Conservation (phyloP, 2,329 filamentous ascomycete species). For the Neonectria punicea region DNA sequence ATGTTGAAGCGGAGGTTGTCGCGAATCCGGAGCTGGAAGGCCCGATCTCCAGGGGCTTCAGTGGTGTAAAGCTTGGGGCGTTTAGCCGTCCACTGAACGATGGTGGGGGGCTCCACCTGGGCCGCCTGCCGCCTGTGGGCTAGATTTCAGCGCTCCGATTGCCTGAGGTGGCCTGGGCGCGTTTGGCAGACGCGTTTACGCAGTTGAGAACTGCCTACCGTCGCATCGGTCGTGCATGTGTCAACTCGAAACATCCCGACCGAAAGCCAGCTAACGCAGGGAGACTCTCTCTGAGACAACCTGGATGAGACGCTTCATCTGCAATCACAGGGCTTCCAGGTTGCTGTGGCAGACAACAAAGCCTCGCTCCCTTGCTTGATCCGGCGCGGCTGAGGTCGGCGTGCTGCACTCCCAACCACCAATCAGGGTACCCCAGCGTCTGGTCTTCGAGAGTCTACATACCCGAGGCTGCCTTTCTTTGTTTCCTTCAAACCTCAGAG, state of each 20-base stretch:
- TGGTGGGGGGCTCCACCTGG: conserved; percentile 3
- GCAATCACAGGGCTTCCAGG: neutral
- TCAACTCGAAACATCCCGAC: conserved; percentile 1
- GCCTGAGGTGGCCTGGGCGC: conserved; percentile 17
- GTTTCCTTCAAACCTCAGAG: neutral
- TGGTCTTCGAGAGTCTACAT: neutral
- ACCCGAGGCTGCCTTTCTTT: neutral
- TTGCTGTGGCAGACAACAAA: neutral
- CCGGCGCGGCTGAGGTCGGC: neutral
- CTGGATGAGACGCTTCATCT: neutral
- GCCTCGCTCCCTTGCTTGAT: neutral
- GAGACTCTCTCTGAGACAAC: neutral
- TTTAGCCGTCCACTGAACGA: conserved; percentile 6
- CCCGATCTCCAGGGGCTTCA: conserved; percentile 19
- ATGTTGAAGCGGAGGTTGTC: conserved; percentile 4
- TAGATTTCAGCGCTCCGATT: conserved; percentile 4
- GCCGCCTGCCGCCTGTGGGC: neutral
- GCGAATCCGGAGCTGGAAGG: conserved; percentile 9
- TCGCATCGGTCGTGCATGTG: conserved; percentile 8
- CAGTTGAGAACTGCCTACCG: neutral
- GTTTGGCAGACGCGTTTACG: conserved; percentile 31
- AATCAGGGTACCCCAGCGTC: neutral
- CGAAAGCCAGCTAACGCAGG: conserved; percentile 2
- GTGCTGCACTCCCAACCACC: neutral
- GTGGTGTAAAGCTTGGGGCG: neutral